Base-by-base conservation (phyloP, 306 rosid species). In the Fagus sylvatica region DNA sequence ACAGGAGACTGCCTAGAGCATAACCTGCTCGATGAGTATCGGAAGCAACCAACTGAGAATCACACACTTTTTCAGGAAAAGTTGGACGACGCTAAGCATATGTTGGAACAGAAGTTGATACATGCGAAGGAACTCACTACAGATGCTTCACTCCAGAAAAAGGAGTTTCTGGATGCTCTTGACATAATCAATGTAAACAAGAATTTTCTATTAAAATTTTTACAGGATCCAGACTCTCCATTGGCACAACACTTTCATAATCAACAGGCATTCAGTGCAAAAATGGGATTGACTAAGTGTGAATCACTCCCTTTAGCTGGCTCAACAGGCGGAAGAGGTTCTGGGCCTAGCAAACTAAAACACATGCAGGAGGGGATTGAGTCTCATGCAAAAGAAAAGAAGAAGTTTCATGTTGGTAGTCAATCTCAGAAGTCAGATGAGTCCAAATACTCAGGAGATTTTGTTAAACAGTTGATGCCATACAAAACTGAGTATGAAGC, bases 111-210 rank as follows among this genome's bases (percentile, higher is more conserved):
- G 76, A 88, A 84, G 67, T 73, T 62, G 53, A 72, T 84, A 15
- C 76, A 82, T 33, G 89, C 87, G 0, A 84, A 74, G 76, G 84
- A 84, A 72, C 80, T 85, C 0, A 71, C 83, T 36, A 74, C 76
- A 39, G 96, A 88, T 83, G 85, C 87, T 70, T 89, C 89, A 4
- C 83, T 65, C 60, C 82, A 80, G 72, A 83, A 81, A 75, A 89
- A 85, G 83, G 95, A 91, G 69, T 85, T 87, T 66, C 84, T 85
- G 76, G 90, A 92, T 81, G 91, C 95, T 60, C 43, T 88, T 36
- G 91, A 88, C 53, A 74, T 83, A 56, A 91, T 59, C 61, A 87
- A 71, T 55, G 72, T 56, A 72, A 85, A 88, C 74, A 86, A 81
- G 73, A 83, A 85, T 42, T 84, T 90, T 37, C 37, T 88, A 39